These are phyloP conservation scores for Entonaema liquescens DNA, from an alignment of 495 filamentous ascomycete genomes.

Conservation along the genomic window DNA sequence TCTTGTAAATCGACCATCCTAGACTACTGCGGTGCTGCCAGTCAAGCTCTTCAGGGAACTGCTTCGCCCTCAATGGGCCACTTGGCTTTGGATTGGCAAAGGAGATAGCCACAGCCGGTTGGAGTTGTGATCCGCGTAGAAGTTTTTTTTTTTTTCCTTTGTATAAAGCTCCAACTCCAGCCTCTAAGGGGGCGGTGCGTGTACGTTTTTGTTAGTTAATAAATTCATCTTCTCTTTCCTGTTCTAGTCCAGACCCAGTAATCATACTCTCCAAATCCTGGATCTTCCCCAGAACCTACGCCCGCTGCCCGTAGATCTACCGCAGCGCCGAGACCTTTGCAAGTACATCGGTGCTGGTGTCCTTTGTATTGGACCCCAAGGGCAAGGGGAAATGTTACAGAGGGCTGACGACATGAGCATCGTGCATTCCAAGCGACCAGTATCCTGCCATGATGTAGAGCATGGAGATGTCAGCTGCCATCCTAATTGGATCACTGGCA, in stretches of 20 bases:
- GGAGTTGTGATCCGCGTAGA: constrained; percentile 14
- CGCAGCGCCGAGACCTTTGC: constrained; percentile 24
- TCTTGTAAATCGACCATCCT: constrained; percentile 37
- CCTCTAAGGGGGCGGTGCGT: background rate
- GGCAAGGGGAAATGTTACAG: constrained; percentile 34
- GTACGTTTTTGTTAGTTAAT: constrained; percentile 11
- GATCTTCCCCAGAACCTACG: constrained; percentile 29
- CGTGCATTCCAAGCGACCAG: constrained; percentile 30
- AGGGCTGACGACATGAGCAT: constrained; percentile 35
- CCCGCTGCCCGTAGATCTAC: constrained; percentile 28
- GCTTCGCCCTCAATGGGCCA: constrained; percentile 29
- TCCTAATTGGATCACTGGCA: constrained; percentile 37
- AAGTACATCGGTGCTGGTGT: constrained; percentile 17
- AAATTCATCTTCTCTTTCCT: background rate
- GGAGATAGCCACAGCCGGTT: constrained; percentile 8
- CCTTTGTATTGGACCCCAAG: constrained; percentile 10
- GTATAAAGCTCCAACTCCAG: constrained; percentile 7
- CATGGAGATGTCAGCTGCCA: constrained; percentile 41
- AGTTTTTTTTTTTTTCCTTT: background rate
- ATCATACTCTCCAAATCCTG: constrained; percentile 28
- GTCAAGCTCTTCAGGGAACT: constrained; percentile 28
- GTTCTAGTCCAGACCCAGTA: constrained; percentile 2
- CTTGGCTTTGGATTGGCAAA: constrained; percentile 31
- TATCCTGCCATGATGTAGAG: constrained; percentile 29
- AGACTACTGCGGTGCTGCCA: constrained; percentile 38